A percentile compares a stretch with the other conserved stretches of the same genome.
These are phyloP conservation scores for Backusella circina DNA, from an alignment of 192 early-diverging fungal genomes.

Conservation along the genomic window DNA sequence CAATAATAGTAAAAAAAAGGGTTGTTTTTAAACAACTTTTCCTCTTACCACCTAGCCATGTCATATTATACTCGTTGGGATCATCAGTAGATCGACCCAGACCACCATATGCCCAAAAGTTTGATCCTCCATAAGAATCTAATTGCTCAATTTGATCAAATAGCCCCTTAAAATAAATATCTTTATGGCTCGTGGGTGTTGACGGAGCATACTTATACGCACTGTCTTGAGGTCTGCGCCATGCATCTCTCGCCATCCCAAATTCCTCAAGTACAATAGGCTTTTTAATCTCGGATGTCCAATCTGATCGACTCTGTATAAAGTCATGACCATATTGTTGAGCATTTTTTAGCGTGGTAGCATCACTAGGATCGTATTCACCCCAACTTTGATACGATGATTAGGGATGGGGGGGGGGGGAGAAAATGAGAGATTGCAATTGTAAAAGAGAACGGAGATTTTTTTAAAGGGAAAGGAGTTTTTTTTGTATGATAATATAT, in stretches of 20 bases:
- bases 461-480: background rate
- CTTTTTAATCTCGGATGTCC: constrained; percentile 46
- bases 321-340: constrained; percentile 39
- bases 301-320: constrained; percentile 39
- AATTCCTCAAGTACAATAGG: constrained; percentile 58
- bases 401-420: no score
- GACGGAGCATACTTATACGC: constrained; percentile 42
- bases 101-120: constrained; percentile 68
- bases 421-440: background rate
- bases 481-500: background rate
- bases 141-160: constrained; percentile 31
- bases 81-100: constrained; percentile 37
- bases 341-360: constrained; percentile 32
- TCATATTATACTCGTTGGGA: constrained; percentile 37
- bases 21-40: background rate
- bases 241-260: constrained; percentile 53
- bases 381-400: constrained; percentile 47
- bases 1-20: background rate
- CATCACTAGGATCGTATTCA: constrained; percentile 48
- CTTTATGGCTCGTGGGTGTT: constrained; percentile 46
- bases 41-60: constrained; percentile 39
- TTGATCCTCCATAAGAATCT: constrained; percentile 38
- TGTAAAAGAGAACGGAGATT: background rate
- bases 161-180: constrained; percentile 50
- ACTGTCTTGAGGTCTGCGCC: constrained; percentile 14